Base-by-base conservation (phyloP, 2,329 filamentous ascomycete genomes). In the Ceratocystis variospora region DNA sequence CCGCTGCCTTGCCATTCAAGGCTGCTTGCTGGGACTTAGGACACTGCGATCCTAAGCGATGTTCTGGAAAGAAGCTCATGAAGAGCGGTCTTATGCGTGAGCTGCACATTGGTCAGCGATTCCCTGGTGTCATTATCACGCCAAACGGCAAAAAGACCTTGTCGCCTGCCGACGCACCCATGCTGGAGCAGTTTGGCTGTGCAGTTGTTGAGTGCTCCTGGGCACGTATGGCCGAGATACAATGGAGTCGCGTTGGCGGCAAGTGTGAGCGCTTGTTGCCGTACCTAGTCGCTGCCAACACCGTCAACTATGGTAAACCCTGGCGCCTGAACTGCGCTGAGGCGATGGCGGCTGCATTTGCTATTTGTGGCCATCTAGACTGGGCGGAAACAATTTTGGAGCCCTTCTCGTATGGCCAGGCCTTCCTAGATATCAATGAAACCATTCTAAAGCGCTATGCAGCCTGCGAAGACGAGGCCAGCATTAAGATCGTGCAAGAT, bases 1-100 rank as follows among this genome's bases (percentile, higher is more conserved):
- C 75, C 69, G 71, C 76, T 65, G 72, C 64, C 70, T 85, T 77
- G 48, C 73, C 78, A 25, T 96, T 92, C 82, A 96, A 95, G 77
- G 93, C 94, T 62, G 94, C 93, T 68, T 96, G 93, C 75, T 99
- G 94, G 94, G 94, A 99, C 73, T 81, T 99, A 44, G 93, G 92
- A 69, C 94, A 99, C 78, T 99, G 94, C 79, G 94, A 99, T 73
- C 90, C 93, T 7, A 97, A 96, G 76, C 82, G 93, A 71, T 99
- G 94, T 77, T 96, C 92, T 0, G 94, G 94, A 41, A 99, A 99
- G 79, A 87, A 90, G 69, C 82, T 99, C 44, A 96, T 99, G 83
- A 87, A 87, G 70, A 83, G 95, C 66, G 93, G 93, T 2, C 80
- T 96, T 72, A 96, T 99, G 90, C 87, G 94, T 71, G 89, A 96